Evolutionary conservation across 2,329 filamentous ascomycete species (phyloP), one percentile per base, ranked within the genome.

Genomic region (Diaporthe sp.): DNA sequence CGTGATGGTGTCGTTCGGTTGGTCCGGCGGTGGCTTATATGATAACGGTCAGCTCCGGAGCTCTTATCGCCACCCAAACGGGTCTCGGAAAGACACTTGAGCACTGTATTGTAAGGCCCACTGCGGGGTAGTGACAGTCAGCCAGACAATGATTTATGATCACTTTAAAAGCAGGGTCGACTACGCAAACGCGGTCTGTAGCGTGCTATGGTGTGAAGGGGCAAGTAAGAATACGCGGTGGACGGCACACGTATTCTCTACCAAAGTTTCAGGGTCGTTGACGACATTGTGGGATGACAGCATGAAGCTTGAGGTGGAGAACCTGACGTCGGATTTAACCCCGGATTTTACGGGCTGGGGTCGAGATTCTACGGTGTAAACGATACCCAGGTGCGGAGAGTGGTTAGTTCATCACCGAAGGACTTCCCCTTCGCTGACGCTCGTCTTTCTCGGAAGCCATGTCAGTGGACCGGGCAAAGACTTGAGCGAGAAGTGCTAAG

Each of bases 231-330:
- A 3, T 19, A 32, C 8, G 22, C 27, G 12, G 3, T 30, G n/a
- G n/a, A 13, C 27, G n/a, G 37, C n/a, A 37, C 42, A 59, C 37
- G 15, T 37, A 19, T 59, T 13, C 32, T 56, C n/a, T 59, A 15
- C 17, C 27, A 42, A 37, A 44, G 55, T 50, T 47, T 61, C 55
- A 51, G 47, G 47, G 35, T 72, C 73, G 37, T 63, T 74, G 73
- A 74, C 73, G 73, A 74, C 73, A 74, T 74, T 74, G 58, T 59
- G 70, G 58, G 42, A 63, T 58, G 59, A 68, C 61, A 63, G 35
- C 53, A 61, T 10, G 39, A n/a, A 50, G 27, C 47, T 35, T 58
- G 47, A 51, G 22, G 32, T 51, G 42, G 53, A 25, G 63, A 37
- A 44, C 66, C 47, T 59, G 55, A 22, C 65, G 22, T 32, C 70